Conservation (phyloP, 441 rosid genomes). For the Populus trichocarpa region DNA sequence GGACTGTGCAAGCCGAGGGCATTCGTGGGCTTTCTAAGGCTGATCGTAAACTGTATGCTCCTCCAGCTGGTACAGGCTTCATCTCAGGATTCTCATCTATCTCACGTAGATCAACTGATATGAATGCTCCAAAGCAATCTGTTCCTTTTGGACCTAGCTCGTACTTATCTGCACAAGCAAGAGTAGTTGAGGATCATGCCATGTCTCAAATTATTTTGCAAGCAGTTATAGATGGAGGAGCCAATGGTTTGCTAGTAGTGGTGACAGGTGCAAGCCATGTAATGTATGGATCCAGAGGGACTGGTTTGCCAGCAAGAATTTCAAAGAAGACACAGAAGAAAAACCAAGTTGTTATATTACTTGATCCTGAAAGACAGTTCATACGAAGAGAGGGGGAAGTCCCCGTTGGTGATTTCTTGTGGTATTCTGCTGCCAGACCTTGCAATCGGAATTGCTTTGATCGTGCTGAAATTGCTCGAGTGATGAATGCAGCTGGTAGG, state of each 20-base stretch:
- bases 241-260: constrained; percentile 67
- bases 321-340: constrained; percentile 82
- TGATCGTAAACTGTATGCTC: constrained; percentile 71
- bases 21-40: constrained; percentile 78
- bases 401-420: constrained; percentile 87
- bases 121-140: constrained; percentile 44
- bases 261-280: constrained; percentile 85
- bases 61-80: constrained; percentile 94
- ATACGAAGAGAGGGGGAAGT: constrained; percentile 86
- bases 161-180: constrained; percentile 78
- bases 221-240: constrained; percentile 55
- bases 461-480: constrained; percentile 97
- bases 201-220: constrained; percentile 75
- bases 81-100: constrained; percentile 78
- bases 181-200: constrained; percentile 81
- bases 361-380: constrained; percentile 87
- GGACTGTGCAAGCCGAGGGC: constrained; percentile 94
- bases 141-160: constrained; percentile 89
- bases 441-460: constrained; percentile 94
- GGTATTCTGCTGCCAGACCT: constrained; percentile 96
- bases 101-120: constrained; percentile 60
- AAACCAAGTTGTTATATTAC: constrained; percentile 79
- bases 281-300: constrained; percentile 76
- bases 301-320: constrained; percentile 86
- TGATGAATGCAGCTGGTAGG: constrained; percentile 97